Percentiles rank a stretch among this genome's conserved stretches.
Conservation (phyloP, 768 basidiomycete genomes). For the Tricholoma terreum region DNA sequence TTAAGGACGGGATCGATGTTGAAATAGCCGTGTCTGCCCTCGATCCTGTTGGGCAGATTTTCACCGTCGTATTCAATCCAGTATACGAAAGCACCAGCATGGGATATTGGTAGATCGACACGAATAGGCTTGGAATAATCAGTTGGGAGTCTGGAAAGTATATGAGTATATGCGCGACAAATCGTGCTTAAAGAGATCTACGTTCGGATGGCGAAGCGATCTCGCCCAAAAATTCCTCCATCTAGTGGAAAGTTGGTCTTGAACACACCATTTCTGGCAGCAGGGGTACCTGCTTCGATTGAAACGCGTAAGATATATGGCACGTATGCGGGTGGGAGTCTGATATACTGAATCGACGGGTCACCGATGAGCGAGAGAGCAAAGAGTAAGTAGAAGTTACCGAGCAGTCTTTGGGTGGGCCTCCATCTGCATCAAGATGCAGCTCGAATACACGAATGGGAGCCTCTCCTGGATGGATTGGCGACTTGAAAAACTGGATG, state of each 20-base stretch:
- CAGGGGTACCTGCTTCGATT: conserved; percentile 89
- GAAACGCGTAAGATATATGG: conserved; percentile 92
- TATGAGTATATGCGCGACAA: conserved; percentile 17
- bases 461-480: conserved; percentile 46
- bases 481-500: conserved; percentile 79
- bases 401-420: conserved; percentile 79
- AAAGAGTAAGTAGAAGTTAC: conserved; percentile 42
- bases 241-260: conserved; percentile 97
- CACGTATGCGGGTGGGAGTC: conserved; percentile 84
- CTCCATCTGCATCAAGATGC: conserved; percentile 83
- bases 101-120: conserved; percentile 93
- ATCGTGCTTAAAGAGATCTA: conserved; percentile 27
- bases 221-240: conserved; percentile 80
- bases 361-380: conserved; percentile 1
- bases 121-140: conserved; percentile 90
- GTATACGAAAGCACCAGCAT: conserved; percentile 94
- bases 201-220: conserved; percentile 72
- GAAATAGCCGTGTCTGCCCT: conserved; percentile 90
- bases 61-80: conserved; percentile 88
- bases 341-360: conserved; percentile 69
- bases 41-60: conserved; percentile 55
- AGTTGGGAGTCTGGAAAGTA: conserved; percentile 62
- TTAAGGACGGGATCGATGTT: conserved; percentile 91
- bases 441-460: conserved; percentile 87
- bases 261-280: conserved; percentile 86